Evolutionary conservation across 2,329 filamentous ascomycete species (phyloP), one percentile per base, ranked within the genome.

Genomic region (Chaetomiaceae sp.): DNA sequence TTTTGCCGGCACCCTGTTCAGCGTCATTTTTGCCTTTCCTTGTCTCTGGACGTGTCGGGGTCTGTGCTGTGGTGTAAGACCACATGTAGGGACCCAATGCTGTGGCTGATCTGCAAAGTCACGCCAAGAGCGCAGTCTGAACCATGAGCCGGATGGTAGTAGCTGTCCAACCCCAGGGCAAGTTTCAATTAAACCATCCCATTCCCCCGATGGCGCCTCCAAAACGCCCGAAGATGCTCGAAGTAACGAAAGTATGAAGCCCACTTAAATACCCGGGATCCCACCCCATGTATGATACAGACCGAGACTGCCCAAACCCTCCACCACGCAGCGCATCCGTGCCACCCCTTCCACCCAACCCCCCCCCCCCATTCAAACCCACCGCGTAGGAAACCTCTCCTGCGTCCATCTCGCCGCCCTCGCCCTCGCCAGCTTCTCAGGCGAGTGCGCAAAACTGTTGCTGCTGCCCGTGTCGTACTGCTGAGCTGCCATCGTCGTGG

Each of bases 361-460:
- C 15, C 32, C 9, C 17, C 7, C 17, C 2, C 11, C 18, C 20
- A 8, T 8, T 18, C 19, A 49, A 34, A 57, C 45, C 45, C 44
- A 40, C 42, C 62, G 53, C 7, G 58, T 60, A 22, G 70, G 70
- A 34, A 69, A 72, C 54, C 70, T 65, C 52, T 75, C 72, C 44
- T 66, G 62, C 15, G 61, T 60, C 47, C 62, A 58, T 33, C 65
- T 58, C 27, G 61, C 63, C 37, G 64, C 65, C 36, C 64, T 61
- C 38, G 65, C 55, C 17, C 62, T 63, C 15, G 65, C 60, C 52
- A 73, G 68, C 1, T 68, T 70, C 38, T 71, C 69, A 0, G 56
- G 53, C 15, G 56, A 56, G 34, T 59, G 58, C 22, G 35, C 38
- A 33, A 51, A 49, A 32, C 27, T 29, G n/a, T n/a, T n/a, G n/a